Percentiles rank a stretch among this genome's conserved stretches.
phyloP scores from a whole-genome alignment of 371 early-diverging fungal species.

The Chytridium lagenaria region DNA sequence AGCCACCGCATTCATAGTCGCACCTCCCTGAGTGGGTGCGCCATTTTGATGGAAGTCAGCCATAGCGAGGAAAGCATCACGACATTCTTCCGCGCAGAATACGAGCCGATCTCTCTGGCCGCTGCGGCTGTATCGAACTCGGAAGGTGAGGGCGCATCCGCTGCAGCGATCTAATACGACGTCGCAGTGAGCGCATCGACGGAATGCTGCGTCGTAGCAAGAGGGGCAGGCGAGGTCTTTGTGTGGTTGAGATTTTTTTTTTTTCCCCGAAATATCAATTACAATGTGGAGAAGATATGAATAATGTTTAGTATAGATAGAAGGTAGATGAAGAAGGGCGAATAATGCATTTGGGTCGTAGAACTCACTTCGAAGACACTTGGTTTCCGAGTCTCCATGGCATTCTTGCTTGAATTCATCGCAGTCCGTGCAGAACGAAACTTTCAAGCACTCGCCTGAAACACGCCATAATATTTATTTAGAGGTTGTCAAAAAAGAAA shows the following conservation, averaged over 20 bases:
- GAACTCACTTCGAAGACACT: conserved; percentile 3
- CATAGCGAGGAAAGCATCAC: background rate
- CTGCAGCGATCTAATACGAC: background rate
- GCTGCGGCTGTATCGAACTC: background rate
- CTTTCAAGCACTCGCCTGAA: background rate
- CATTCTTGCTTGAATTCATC: conserved; percentile 1
- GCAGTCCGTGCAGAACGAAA: conserved; percentile 9
- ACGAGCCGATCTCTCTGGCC: background rate
- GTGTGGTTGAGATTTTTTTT: background rate
- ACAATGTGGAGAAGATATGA: no score
- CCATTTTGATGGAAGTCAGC: background rate
- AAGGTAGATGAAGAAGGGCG: background rate
- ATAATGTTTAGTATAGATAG: background rate
- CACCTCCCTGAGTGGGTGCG: background rate
- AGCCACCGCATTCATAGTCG: background rate
- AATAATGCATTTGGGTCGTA: background rate
- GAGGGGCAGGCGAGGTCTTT: background rate
- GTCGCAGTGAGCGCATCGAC: conserved; percentile 11
- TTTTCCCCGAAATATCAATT: no score
- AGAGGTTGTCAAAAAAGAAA: no score
- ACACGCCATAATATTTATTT: background rate
- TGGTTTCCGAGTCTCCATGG: background rate
- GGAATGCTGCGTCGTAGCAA: background rate
- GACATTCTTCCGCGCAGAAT: background rate
- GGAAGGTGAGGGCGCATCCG: background rate